phyloP scores from a whole-genome alignment of 202 grass and related monocot species.

The Musa balbisiana region DNA sequence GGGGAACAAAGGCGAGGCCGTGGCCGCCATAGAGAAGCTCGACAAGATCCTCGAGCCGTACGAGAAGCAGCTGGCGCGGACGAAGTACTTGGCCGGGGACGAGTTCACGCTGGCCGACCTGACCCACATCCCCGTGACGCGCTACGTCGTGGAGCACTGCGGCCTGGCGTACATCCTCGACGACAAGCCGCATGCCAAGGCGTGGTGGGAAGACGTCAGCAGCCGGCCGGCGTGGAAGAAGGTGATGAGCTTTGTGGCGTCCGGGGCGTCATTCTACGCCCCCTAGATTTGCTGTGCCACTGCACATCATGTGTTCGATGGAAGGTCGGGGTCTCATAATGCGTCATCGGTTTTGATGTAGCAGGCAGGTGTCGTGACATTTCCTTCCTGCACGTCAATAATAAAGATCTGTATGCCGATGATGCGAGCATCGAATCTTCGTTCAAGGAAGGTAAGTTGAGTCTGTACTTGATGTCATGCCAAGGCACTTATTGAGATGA shows the following conservation, averaged over 20 bases:
- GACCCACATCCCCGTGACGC: conserved; percentile 15
- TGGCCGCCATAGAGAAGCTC: conserved; percentile 4
- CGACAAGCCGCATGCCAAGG: conserved; percentile 7
- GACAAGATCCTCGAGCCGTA: conserved; percentile 6
- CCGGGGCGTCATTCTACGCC: neutral
- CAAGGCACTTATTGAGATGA: too few relatives aligned
- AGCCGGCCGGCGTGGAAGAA: conserved; percentile 18
- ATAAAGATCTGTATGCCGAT: too few relatives aligned
- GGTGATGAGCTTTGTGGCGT: conserved; percentile 8
- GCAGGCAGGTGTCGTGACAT: too few relatives aligned
- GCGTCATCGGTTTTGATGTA: too few relatives aligned
- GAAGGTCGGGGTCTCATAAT: too few relatives aligned
- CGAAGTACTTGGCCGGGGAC: conserved; percentile 21
- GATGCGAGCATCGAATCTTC: too few relatives aligned
- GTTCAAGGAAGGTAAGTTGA: too few relatives aligned
- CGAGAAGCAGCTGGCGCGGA: conserved; percentile 17
- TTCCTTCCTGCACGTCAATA: too few relatives aligned
- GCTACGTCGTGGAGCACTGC: conserved; percentile 11
- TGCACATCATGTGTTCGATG: too few relatives aligned
- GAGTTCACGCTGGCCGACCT: conserved; percentile 26
- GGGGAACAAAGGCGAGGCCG: conserved; percentile 13
- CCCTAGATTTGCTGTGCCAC: neutral
- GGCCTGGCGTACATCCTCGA: neutral
- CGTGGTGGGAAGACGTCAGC: conserved; percentile 27
- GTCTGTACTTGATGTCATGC: too few relatives aligned